A percentile compares a stretch with the other conserved stretches of the same genome.
Evolutionary conservation across 1,284 basidiomycete species (phyloP).

Genomic region (Leucoagaricus sp.): DNA sequence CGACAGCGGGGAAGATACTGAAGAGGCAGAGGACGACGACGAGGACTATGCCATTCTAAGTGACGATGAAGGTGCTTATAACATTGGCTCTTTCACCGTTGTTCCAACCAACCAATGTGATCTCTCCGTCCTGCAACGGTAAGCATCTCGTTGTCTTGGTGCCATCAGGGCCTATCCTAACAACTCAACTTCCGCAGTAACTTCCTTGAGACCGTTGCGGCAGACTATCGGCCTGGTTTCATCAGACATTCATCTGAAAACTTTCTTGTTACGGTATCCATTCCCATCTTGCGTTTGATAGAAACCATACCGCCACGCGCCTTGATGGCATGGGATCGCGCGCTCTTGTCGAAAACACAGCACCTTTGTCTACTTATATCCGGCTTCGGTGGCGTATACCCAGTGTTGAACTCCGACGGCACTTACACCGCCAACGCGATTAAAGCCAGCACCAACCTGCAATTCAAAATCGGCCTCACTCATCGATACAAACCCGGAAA

Average conservation of each 20-base stretch:
- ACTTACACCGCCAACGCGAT: conserved; percentile 32
- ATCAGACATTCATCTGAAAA: conserved; percentile 42
- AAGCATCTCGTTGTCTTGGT: neutral
- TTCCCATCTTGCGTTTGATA: conserved; percentile 50
- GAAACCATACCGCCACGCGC: conserved; percentile 52
- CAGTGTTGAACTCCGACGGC: conserved; percentile 44
- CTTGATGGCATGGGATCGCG: conserved; percentile 63
- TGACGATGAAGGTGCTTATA: conserved; percentile 36
- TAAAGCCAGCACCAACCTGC: conserved; percentile 34
- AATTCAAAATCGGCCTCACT: conserved; percentile 60
- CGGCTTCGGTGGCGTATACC: conserved; percentile 53
- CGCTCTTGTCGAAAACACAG: conserved; percentile 50
- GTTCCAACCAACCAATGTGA: conserved; percentile 17
- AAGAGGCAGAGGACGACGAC: conserved; percentile 28
- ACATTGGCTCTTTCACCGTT: conserved; percentile 19
- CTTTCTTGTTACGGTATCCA: conserved; percentile 53
- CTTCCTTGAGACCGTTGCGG: conserved; percentile 54
- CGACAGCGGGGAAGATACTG: conserved; percentile 13
- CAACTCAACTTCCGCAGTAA: conserved; percentile 36
- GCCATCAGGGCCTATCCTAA: neutral
- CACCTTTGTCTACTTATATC: conserved; percentile 61
- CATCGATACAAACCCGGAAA: conserved; percentile 53
- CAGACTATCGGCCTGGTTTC: conserved; percentile 55
- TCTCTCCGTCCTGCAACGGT: conserved; percentile 1
- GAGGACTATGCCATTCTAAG: conserved; percentile 39